Conservation (phyloP, 768 basidiomycete genomes). For the Mycena indigotica region DNA sequence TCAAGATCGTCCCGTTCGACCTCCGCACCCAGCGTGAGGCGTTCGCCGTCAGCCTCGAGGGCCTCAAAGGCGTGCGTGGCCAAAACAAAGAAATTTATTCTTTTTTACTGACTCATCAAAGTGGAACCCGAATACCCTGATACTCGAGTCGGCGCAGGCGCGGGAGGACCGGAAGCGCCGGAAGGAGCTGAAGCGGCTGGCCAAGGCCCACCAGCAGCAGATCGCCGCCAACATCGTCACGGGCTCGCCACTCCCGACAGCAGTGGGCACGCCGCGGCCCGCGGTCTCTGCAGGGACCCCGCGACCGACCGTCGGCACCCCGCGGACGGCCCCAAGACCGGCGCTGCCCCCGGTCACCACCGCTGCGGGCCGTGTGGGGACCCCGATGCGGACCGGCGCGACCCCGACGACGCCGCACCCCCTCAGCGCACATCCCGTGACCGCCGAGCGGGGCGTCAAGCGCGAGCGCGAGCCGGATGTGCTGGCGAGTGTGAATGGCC, state of each 20-base stretch:
- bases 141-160: conserved; percentile 72
- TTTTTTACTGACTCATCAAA: conserved; percentile 30
- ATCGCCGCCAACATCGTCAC: conserved; percentile 23
- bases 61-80: conserved; percentile 67
- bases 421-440: conserved; percentile 14
- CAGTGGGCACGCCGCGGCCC: conserved; percentile 29
- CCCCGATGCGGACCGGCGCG: conserved; percentile 22
- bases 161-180: conserved; percentile 77
- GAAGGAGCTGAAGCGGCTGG: conserved; percentile 75
- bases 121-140: conserved; percentile 68
- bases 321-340: conserved; percentile 25
- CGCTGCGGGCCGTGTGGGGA: conserved; percentile 27
- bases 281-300: conserved; percentile 34
- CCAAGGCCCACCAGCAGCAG: conserved; percentile 53
- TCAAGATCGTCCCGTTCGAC: conserved; percentile 65
- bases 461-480: conserved; percentile 37
- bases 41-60: conserved; percentile 72
- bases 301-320: conserved; percentile 27
- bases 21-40: conserved; percentile 68
- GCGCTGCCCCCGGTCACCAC: conserved; percentile 19
- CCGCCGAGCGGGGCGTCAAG: conserved; percentile 19
- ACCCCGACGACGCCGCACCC: conserved; percentile 23
- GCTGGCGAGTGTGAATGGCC: conserved; percentile 24
- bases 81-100: too few species aligned
- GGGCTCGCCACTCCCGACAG: conserved; percentile 33